These are phyloP conservation scores for Nelumbo lutea DNA, from an alignment of 164 flowering plant species.

Conservation along the genomic window DNA sequence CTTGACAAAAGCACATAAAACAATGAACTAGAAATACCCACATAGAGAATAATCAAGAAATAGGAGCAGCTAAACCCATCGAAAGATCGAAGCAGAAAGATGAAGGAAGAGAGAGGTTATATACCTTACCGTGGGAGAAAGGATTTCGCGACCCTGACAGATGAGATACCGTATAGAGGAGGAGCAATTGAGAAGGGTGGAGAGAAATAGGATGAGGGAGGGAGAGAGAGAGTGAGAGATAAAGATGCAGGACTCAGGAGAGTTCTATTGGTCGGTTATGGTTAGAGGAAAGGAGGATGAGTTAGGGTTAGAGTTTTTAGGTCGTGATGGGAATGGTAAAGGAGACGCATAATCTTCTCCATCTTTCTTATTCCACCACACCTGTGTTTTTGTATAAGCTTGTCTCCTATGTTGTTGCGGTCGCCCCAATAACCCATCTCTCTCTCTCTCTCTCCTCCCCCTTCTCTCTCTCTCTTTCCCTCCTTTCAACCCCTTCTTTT, in stretches of 20 bases:
- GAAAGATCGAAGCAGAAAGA: not conserved
- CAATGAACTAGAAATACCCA: not conserved
- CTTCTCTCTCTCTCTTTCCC: not conserved
- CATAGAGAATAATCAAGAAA: not conserved
- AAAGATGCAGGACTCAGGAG: too few species aligned
- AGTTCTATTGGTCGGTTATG: not conserved
- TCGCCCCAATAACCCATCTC: not conserved
- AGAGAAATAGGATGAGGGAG: not conserved
- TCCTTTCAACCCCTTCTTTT: not conserved
- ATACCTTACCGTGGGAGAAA: not conserved
- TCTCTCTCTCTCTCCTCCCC: too few species aligned
- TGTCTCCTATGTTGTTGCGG: slow-evolving; percentile 6
- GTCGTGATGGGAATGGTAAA: not conserved
- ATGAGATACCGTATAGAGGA: not conserved
- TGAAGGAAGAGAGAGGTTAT: not conserved
- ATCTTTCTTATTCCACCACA: slow-evolving; percentile 8
- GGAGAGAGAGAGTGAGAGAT: slow-evolving; percentile 5
- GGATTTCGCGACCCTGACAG: not conserved
- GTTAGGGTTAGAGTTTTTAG: not conserved
- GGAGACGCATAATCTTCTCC: slow-evolving; percentile 11
- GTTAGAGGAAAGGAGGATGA: not conserved
- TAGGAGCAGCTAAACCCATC: not conserved
- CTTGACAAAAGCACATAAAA: not conserved
- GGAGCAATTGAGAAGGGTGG: not conserved
- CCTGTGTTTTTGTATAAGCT: slow-evolving; percentile 3